Conservation (phyloP, 1,284 basidiomycete species). For the Cutaneotrichosporon cyanovorans region DNA sequence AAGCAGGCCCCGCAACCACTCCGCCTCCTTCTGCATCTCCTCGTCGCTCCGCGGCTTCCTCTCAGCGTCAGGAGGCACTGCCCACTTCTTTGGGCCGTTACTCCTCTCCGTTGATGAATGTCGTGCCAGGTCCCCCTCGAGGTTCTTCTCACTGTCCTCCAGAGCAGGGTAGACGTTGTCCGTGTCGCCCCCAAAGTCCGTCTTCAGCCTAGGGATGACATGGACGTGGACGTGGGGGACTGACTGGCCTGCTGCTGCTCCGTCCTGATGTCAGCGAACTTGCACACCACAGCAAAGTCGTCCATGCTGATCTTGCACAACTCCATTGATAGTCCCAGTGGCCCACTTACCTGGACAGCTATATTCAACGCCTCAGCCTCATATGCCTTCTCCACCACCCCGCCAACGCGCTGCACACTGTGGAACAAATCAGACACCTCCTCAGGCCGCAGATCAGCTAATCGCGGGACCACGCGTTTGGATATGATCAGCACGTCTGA, state of each 20-base stretch:
- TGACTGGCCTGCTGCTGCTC: conserved; percentile 72
- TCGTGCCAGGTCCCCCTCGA: conserved; percentile 9
- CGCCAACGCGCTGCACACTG: conserved; percentile 55
- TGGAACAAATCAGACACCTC: conserved; percentile 73
- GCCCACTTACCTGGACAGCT: conserved; percentile 69
- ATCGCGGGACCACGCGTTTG: conserved; percentile 62
- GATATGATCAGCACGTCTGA: conserved; percentile 84
- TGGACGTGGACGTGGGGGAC: conserved; percentile 89
- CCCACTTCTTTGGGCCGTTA: conserved; percentile 47
- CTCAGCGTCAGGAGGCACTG: conserved; percentile 56
- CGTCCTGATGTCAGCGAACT: conserved; percentile 61
- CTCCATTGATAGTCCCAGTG: too few species aligned
- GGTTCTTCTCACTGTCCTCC: conserved; percentile 56
- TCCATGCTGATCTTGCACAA: too few species aligned
- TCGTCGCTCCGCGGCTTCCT: conserved; percentile 57
- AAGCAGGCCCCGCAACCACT: conserved; percentile 49
- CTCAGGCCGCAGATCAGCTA: conserved; percentile 60
- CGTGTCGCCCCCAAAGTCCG: conserved; percentile 54
- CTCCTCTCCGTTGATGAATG: background rate
- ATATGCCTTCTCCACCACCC: conserved; percentile 45
- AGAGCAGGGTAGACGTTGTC: conserved; percentile 73
- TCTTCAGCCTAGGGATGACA: conserved; percentile 64
- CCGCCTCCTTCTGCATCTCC: conserved; percentile 71
- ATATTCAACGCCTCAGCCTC: conserved; percentile 58
- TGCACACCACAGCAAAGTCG: too few species aligned